Conservation (phyloP, 2,329 filamentous ascomycete species). For the Eurotiales sp. region DNA sequence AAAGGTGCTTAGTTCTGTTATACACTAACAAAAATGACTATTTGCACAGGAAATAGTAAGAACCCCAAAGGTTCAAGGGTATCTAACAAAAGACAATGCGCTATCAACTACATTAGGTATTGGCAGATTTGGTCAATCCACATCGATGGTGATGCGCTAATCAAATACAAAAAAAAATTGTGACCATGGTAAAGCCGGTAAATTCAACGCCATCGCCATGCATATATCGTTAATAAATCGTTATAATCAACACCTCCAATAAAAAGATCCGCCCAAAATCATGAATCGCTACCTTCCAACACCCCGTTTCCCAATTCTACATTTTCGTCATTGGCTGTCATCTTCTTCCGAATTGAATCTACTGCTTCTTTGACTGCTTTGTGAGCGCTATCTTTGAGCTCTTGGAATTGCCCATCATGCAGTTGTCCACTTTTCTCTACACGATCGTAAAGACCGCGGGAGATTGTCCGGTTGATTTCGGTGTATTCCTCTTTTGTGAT, state of each 20-base stretch:
- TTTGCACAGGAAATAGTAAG: not conserved
- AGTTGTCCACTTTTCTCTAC: slow-evolving; percentile 56
- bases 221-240: slow-evolving; percentile 8
- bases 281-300: not conserved
- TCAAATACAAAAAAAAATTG: not conserved
- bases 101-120: not conserved
- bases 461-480: slow-evolving; percentile 84
- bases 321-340: not conserved
- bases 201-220: slow-evolving; percentile 13
- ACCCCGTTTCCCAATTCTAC: not conserved
- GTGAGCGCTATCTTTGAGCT: slow-evolving; percentile 72
- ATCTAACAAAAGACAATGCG: not conserved
- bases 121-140: not conserved
- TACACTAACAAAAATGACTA: not conserved
- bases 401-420: slow-evolving; percentile 61
- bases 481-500: slow-evolving; percentile 89
- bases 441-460: slow-evolving; percentile 76
- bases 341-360: slow-evolving; percentile 26
- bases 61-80: not conserved
- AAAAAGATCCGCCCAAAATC: not conserved
- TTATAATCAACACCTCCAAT: not conserved
- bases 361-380: slow-evolving; percentile 77
- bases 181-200: not conserved
- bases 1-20: too few species aligned
- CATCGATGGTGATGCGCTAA: not conserved